Conservation (phyloP, 495 filamentous ascomycete species). For the Pyronema omphalodes region DNA sequence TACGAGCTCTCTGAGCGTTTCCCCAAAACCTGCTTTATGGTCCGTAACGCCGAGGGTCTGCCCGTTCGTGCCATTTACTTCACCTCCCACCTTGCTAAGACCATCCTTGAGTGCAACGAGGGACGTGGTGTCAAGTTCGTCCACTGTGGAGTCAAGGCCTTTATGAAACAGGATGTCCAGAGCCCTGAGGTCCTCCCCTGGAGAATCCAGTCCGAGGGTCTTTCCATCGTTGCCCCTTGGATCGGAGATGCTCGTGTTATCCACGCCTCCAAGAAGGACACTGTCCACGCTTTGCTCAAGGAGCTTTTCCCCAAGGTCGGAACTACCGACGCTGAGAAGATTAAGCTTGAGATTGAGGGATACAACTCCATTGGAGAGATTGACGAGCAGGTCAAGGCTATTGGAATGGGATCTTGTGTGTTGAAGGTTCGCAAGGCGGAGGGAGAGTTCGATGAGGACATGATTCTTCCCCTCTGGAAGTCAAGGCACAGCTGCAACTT, state of each 20-base stretch:
- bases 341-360: slow-evolving; percentile 31
- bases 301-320: slow-evolving; percentile 94
- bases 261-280: slow-evolving; percentile 50
- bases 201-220: slow-evolving; percentile 86
- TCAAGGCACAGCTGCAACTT: slow-evolving; percentile 72
- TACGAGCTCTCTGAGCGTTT: slow-evolving; percentile 68
- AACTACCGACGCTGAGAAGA: slow-evolving; percentile 65
- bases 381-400: slow-evolving; percentile 56
- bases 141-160: slow-evolving; percentile 94
- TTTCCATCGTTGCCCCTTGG: slow-evolving; percentile 74
- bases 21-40: slow-evolving; percentile 81
- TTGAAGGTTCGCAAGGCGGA: slow-evolving; percentile 49
- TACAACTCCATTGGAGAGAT: slow-evolving; percentile 49
- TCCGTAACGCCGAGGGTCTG: slow-evolving; percentile 68
- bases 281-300: slow-evolving; percentile 57
- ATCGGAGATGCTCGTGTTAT: slow-evolving; percentile 64
- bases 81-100: slow-evolving; percentile 62
- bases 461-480: slow-evolving; percentile 84
- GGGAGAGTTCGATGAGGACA: slow-evolving; percentile 57
- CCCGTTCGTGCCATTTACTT: slow-evolving; percentile 89
- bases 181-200: slow-evolving; percentile 66
- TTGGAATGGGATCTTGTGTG: slow-evolving; percentile 84
- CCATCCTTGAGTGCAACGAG: slow-evolving; percentile 69
- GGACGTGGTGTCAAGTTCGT: slow-evolving; percentile 83
- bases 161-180: slow-evolving; percentile 90